phyloP scores from a whole-genome alignment of 306 rosid species.

The Cicer pinnatifidum region DNA sequence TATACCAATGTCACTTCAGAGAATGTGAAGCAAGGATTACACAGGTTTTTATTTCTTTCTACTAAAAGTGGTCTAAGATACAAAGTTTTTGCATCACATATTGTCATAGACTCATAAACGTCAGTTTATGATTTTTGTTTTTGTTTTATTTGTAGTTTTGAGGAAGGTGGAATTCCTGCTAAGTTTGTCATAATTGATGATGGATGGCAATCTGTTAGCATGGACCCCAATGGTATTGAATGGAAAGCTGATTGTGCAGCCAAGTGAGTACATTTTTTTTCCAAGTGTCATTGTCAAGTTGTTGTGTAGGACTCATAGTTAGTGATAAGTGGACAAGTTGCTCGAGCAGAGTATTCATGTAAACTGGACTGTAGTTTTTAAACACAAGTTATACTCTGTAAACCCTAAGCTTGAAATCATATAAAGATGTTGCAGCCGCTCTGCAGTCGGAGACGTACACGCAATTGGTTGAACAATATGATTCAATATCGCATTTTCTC shows the following conservation, averaged over 20 bases:
- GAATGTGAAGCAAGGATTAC: constrained; percentile 78
- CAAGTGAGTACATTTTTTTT: constrained; percentile 55
- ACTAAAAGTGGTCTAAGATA: background rate
- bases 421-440: too few relatives aligned
- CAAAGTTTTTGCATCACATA: constrained; percentile 19
- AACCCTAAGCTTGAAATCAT: too few relatives aligned
- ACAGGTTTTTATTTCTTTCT: constrained; percentile 55
- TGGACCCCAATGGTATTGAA: constrained; percentile 59
- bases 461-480: too few relatives aligned
- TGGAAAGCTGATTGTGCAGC: constrained; percentile 63
- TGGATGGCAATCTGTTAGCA: constrained; percentile 82
- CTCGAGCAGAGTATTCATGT: too few relatives aligned
- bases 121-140: background rate
- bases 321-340: too few relatives aligned
- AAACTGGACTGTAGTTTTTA: too few relatives aligned
- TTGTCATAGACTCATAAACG: background rate
- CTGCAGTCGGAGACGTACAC: too few relatives aligned
- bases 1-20: constrained; percentile 79
- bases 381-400: too few relatives aligned
- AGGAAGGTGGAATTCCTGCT: constrained; percentile 77
- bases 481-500: too few relatives aligned
- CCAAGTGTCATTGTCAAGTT: background rate
- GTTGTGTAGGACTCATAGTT: too few relatives aligned
- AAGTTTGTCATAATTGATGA: constrained; percentile 87
- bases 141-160: constrained; percentile 55